Percentiles rank a stretch among this genome's conserved stretches.
Conservation (phyloP, 352 stramenopile species). For the Halophytophthora batemanensis region DNA sequence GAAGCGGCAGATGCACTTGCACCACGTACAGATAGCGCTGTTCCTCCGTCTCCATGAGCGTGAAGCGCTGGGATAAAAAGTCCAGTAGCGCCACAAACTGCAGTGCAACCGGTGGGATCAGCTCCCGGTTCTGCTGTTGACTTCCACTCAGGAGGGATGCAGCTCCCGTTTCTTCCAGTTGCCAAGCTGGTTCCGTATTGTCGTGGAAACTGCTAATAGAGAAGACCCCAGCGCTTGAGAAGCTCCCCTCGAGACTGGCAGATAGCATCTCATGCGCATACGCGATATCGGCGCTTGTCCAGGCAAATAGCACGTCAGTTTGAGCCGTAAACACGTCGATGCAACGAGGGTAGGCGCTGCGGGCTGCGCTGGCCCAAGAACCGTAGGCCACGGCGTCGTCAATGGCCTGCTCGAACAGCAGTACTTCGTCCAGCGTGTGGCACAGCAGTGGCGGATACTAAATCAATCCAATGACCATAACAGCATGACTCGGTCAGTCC, state of each 20-base stretch:
- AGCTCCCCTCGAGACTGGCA: constrained; percentile 12
- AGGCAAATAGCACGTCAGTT: constrained; percentile 54
- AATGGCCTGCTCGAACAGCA: constrained; percentile 67
- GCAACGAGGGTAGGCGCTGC: constrained; percentile 44
- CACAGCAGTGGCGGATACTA: constrained; percentile 53
- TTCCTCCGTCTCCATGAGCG: constrained; percentile 55
- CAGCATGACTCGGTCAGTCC: not conserved
- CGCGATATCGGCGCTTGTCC: constrained; percentile 55
- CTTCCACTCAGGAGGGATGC: not conserved
- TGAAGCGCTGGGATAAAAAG: constrained; percentile 66
- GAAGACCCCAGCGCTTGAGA: constrained; percentile 2
- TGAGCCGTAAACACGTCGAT: constrained; percentile 60
- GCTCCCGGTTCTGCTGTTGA: constrained; percentile 8
- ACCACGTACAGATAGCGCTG: constrained; percentile 77
- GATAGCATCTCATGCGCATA: constrained; percentile 48
- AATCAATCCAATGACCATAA: constrained; percentile 5
- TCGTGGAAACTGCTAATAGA: constrained; percentile 1
- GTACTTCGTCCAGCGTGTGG: constrained; percentile 68
- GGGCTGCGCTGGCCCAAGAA: constrained; percentile 39
- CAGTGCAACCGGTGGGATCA: constrained; percentile 26
- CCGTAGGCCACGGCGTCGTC: constrained; percentile 66
- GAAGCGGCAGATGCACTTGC: constrained; percentile 58
- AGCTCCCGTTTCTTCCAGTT: constrained; percentile 11
- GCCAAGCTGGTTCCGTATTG: constrained; percentile 19
- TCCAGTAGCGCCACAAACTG: constrained; percentile 55